These are phyloP conservation scores for Botrytis pseudocinerea DNA, from an alignment of 2,329 filamentous ascomycete species.

Conservation along the genomic window DNA sequence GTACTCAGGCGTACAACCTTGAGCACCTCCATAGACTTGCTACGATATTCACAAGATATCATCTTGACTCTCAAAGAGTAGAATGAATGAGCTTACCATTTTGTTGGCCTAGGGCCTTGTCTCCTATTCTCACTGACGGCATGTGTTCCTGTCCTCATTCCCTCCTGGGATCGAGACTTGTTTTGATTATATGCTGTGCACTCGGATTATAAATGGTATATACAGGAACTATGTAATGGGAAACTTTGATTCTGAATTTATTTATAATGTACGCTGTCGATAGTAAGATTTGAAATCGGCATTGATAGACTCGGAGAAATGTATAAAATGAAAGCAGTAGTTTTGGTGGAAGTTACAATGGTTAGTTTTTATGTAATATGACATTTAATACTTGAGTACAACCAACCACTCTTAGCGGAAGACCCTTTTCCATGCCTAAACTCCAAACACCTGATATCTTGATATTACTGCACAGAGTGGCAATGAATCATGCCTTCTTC, in stretches of 20 bases:
- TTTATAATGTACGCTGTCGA: background rate
- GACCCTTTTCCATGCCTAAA: conserved; percentile 23
- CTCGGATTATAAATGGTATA: accelerated
- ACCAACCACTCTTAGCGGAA: background rate
- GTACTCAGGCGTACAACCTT: background rate
- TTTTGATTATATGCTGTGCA: background rate
- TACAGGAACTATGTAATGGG: background rate
- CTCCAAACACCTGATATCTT: conserved; percentile 33
- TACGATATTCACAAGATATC: background rate
- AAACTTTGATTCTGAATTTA: background rate
- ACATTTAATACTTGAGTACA: conserved; percentile 9
- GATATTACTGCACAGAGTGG: conserved; percentile 26
- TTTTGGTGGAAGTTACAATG: conserved; percentile 11
- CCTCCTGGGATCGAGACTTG: too few species aligned
- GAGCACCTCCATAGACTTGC: background rate
- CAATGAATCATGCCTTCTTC: conserved; percentile 32
- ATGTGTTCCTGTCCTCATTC: background rate
- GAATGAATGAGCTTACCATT: background rate
- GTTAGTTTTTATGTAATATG: background rate
- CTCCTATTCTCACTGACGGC: background rate
- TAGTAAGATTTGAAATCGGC: background rate
- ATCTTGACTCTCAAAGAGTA: background rate
- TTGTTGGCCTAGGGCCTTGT: background rate
- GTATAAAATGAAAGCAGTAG: background rate
- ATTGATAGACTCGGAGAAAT: background rate